A percentile compares a stretch with the other conserved stretches of the same genome.
Conservation (phyloP, 768 basidiomycete genomes). For the Termitomyces sp. region DNA sequence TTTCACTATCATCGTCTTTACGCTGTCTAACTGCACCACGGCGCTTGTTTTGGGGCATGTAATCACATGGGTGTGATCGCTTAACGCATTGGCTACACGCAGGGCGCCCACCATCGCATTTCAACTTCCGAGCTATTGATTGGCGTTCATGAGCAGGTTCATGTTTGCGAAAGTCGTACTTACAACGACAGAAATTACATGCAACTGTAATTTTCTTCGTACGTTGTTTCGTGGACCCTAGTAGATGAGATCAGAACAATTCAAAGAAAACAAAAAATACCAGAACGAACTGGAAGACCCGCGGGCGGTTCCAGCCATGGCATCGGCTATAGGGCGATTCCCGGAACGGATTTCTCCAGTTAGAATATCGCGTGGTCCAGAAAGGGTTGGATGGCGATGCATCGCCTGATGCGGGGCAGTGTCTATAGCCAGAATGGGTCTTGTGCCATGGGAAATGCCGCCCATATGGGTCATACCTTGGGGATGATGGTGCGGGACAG, state of each 20-base stretch:
- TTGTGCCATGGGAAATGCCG: slow-evolving; percentile 39
- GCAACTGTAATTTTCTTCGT: slow-evolving; percentile 87
- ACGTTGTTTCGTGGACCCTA: slow-evolving; percentile 59
- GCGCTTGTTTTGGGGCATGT: slow-evolving; percentile 72
- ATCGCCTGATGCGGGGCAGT: slow-evolving; percentile 43
- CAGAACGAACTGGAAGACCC: slow-evolving; percentile 26
- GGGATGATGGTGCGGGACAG: slow-evolving; percentile 34
- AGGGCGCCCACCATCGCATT: slow-evolving; percentile 83
- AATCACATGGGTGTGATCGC: slow-evolving; percentile 74
- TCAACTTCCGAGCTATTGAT: slow-evolving; percentile 71
- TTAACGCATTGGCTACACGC: slow-evolving; percentile 81
- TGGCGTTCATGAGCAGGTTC: slow-evolving; percentile 8
- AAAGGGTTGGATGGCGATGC: slow-evolving; percentile 39
- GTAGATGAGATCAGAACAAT: slow-evolving; percentile 1
- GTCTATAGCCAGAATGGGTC: slow-evolving; percentile 59
- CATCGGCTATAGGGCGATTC: slow-evolving; percentile 38
- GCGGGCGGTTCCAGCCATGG: slow-evolving; percentile 28
- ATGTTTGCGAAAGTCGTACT: slow-evolving; percentile 25
- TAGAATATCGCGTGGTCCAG: slow-evolving; percentile 43
- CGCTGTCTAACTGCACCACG: slow-evolving; percentile 54
- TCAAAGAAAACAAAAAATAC: slow-evolving; percentile 25
- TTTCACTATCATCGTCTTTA: slow-evolving; percentile 63
- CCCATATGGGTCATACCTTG: slow-evolving; percentile 36
- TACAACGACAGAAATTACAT: slow-evolving; percentile 89
- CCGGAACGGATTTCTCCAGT: slow-evolving; percentile 38